Evolutionary conservation across 2,329 filamentous ascomycete genomes (phyloP).

Genomic region (Cryphonectria carpinicola): DNA sequence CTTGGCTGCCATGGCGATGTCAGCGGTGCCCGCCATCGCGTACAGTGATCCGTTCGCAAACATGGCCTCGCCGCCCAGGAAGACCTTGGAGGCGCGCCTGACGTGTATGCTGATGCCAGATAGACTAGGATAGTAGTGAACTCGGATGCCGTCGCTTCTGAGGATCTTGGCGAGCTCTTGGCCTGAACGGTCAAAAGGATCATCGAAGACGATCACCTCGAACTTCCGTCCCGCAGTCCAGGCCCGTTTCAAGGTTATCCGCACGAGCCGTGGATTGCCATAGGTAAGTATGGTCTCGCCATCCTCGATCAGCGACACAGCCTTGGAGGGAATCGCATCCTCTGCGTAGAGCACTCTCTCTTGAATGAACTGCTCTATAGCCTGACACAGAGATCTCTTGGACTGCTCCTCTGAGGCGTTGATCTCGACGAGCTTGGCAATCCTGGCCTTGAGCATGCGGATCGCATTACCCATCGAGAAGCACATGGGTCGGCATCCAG

Average conservation of each 20-base stretch:
- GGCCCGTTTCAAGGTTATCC: constrained; percentile 78
- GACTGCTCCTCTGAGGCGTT: constrained; percentile 80
- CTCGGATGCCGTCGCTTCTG: constrained; percentile 68
- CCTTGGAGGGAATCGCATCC: constrained; percentile 79
- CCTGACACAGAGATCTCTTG: constrained; percentile 75
- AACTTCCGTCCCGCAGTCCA: constrained; percentile 73
- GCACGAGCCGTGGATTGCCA: constrained; percentile 83
- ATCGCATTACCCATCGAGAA: constrained; percentile 98
- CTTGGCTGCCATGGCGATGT: constrained; percentile 82
- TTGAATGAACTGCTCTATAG: constrained; percentile 87
- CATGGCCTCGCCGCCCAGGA: constrained; percentile 91
- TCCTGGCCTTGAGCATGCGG: constrained; percentile 88
- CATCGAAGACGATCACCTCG: constrained; percentile 82
- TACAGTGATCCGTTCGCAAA: constrained; percentile 93
- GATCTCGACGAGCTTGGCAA: constrained; percentile 81
- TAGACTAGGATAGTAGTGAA: constrained; percentile 78
- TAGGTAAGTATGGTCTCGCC: constrained; percentile 87
- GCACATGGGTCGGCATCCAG: constrained; percentile 91
- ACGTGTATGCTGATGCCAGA: constrained; percentile 77
- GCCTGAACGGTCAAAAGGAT: constrained; percentile 58
- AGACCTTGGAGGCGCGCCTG: constrained; percentile 67
- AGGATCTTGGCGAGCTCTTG: constrained; percentile 70
- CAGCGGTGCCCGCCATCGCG: constrained; percentile 82
- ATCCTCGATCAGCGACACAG: constrained; percentile 73
- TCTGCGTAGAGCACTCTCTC: constrained; percentile 89